phyloP scores from a whole-genome alignment of 2,329 filamentous ascomycete species.

The Fusarium cyanostomum region DNA sequence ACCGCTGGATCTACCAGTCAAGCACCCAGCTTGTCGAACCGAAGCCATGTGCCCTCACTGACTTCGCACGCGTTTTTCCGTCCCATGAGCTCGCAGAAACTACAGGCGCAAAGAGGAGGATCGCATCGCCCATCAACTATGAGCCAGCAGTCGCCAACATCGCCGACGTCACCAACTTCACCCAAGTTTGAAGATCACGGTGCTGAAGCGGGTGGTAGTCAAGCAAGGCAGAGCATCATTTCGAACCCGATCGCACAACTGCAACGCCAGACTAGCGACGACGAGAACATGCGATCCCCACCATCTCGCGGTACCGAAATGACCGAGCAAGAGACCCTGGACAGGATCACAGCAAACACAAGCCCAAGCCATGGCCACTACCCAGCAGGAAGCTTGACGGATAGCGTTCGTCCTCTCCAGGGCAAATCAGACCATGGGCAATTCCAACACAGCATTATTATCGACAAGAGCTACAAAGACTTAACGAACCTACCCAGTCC shows the following conservation, averaged over 20 bases:
- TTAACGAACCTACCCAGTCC: constrained; percentile 65
- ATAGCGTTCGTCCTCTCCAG: constrained; percentile 82
- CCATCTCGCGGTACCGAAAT: constrained; percentile 83
- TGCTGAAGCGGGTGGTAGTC: constrained; percentile 56
- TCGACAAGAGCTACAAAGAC: constrained; percentile 67
- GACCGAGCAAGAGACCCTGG: constrained; percentile 77
- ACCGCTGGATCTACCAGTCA: constrained; percentile 63
- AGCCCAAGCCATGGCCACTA: constrained; percentile 73
- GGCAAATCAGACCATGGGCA: constrained; percentile 48
- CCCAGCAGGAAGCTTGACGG: constrained; percentile 70
- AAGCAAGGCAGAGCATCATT: constrained; percentile 64
- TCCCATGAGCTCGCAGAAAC: constrained; percentile 94
- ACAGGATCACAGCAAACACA: constrained; percentile 76
- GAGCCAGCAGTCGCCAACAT: constrained; percentile 46
- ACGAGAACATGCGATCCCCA: constrained; percentile 66
- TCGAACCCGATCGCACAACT: constrained; percentile 57
- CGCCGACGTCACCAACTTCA: constrained; percentile 26
- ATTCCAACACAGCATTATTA: constrained; percentile 63
- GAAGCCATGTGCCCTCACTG: constrained; percentile 89
- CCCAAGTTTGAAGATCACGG: constrained; percentile 52
- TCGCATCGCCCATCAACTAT: constrained; percentile 57
- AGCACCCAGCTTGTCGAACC: constrained; percentile 70
- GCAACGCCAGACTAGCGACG: constrained; percentile 44
- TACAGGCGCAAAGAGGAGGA: constrained; percentile 85
- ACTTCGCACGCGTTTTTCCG: constrained; percentile 92